phyloP scores from a whole-genome alignment of 306 rosid genomes.

The Fragaria ananassa region DNA sequence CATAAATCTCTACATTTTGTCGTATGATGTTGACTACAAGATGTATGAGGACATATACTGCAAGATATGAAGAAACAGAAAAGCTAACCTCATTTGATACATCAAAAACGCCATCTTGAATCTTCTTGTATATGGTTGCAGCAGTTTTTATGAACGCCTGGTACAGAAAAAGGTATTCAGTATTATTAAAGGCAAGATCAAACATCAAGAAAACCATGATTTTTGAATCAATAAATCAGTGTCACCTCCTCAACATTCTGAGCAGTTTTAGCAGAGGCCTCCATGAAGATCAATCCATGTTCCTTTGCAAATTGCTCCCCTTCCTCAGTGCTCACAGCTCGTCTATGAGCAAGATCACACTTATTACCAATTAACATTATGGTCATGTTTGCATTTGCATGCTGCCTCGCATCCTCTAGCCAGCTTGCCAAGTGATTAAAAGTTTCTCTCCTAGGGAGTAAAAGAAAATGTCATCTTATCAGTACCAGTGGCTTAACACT shows the following conservation, averaged over 20 bases:
- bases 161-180: background rate
- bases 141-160: conserved; percentile 98
- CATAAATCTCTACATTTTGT: conserved; percentile 3
- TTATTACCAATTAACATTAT: conserved; percentile 93
- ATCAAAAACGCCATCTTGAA: conserved; percentile 95
- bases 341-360: conserved; percentile 94
- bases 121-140: conserved; percentile 87
- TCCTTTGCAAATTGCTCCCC: conserved; percentile 99
- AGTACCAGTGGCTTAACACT: conserved; percentile 7
- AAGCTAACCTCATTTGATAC: conserved; percentile 88
- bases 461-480: background rate
- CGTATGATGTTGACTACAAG: conserved; percentile 1
- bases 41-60: background rate
- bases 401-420: conserved; percentile 99
- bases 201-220: conserved; percentile 6
- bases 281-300: conserved; percentile 92
- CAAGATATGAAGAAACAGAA: background rate
- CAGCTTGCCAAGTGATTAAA: conserved; percentile 98
- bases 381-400: conserved; percentile 98
- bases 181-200: conserved; percentile 14
- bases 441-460: conserved; percentile 80
- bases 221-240: background rate
- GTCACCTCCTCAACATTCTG: conserved; percentile 96
- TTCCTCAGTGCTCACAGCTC: conserved; percentile 99
- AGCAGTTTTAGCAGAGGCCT: conserved; percentile 97